Percentiles rank a stretch among this genome's conserved stretches.
These are phyloP conservation scores for Daldinia grandis DNA, from an alignment of 495 filamentous ascomycete species.

Conservation along the genomic window DNA sequence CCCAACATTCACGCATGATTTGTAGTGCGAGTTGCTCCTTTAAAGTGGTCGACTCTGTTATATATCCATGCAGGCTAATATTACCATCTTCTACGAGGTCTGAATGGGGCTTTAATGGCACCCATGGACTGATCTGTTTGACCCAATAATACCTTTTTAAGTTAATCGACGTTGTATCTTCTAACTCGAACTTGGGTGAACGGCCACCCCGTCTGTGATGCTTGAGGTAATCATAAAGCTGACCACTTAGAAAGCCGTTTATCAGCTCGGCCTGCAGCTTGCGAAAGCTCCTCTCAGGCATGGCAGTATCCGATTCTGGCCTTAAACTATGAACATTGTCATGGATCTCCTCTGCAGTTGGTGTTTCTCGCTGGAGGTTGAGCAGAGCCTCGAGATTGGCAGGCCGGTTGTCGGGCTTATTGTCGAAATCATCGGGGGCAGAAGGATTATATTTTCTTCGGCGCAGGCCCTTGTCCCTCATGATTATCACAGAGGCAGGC, in stretches of 20 bases:
- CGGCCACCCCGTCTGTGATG: background rate
- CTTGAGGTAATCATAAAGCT: slow-evolving; percentile 53
- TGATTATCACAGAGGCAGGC: slow-evolving; percentile 51
- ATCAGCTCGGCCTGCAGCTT: slow-evolving; percentile 49
- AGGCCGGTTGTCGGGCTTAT: slow-evolving; percentile 13
- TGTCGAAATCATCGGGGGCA: background rate
- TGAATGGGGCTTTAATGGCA: slow-evolving; percentile 33
- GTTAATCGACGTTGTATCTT: background rate
- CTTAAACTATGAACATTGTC: slow-evolving; percentile 55
- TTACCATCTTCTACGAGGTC: slow-evolving; percentile 10
- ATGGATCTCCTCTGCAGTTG: slow-evolving; percentile 44
- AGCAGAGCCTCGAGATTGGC: slow-evolving; percentile 47
- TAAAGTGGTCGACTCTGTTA: slow-evolving; percentile 25
- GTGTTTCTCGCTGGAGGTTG: slow-evolving; percentile 36
- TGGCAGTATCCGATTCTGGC: slow-evolving; percentile 43
- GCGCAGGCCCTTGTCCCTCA: slow-evolving; percentile 48
- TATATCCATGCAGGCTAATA: slow-evolving; percentile 40
- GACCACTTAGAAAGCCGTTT: slow-evolving; percentile 53
- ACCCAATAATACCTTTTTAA: slow-evolving; percentile 43
- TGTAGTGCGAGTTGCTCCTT: slow-evolving; percentile 50
- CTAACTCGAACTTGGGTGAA: background rate
- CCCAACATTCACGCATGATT: slow-evolving; percentile 56
- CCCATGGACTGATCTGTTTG: slow-evolving; percentile 43
- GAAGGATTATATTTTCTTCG: slow-evolving; percentile 6
- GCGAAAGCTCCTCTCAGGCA: slow-evolving; percentile 50